These are phyloP conservation scores for Senecio squalidus DNA, from an alignment of 140 eudicot genomes.

Conservation along the genomic window DNA sequence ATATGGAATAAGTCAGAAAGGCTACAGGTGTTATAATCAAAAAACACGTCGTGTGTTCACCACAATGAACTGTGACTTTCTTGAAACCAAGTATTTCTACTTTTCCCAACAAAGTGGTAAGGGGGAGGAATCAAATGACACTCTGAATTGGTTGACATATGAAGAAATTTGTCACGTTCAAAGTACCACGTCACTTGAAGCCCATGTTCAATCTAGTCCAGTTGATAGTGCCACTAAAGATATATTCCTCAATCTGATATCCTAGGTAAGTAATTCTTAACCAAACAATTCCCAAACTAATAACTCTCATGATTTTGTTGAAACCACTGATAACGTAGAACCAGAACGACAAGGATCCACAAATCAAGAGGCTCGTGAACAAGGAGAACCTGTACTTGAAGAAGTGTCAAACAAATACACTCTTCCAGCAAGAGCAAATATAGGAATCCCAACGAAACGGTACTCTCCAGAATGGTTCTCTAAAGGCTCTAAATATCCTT, in stretches of 20 bases:
- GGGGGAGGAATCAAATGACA: not conserved
- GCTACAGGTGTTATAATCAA: not conserved
- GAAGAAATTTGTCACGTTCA: too few species aligned
- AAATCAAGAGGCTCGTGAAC: not conserved
- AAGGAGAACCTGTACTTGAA: not conserved
- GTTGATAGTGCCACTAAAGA: not conserved
- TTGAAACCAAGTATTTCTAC: too few species aligned
- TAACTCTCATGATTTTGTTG: not conserved
- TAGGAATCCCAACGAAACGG: not conserved
- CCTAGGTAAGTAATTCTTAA: not conserved
- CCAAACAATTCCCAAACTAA: not conserved
- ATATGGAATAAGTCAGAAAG: too few species aligned
- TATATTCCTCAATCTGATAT: not conserved
- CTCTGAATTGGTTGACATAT: not conserved
- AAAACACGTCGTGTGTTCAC: not conserved
- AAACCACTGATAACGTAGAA: not conserved
- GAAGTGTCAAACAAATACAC: not conserved
- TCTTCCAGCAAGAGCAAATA: too few species aligned
- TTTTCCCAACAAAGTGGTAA: not conserved
- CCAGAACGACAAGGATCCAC: not conserved
- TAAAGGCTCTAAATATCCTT: not conserved
- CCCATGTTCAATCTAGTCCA: not conserved
- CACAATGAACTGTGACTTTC: too few species aligned
- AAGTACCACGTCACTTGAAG: not conserved
- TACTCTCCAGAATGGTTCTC: not conserved